These are phyloP conservation scores for Narthecium ossifragum DNA, from an alignment of 106 monocot species.

Conservation along the genomic window DNA sequence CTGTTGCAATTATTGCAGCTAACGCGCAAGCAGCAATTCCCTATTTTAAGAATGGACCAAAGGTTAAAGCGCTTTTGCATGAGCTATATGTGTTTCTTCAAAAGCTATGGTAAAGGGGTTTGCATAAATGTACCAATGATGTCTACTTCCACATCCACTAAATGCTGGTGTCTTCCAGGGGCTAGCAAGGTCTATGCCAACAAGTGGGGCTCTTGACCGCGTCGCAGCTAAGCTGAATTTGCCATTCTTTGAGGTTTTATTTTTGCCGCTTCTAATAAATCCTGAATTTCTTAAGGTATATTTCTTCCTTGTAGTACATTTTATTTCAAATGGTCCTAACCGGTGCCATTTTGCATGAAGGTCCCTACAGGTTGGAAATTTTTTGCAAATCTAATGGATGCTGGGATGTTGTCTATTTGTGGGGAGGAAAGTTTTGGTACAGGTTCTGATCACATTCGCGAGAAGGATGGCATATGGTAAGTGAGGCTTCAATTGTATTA, in stretches of 20 bases:
- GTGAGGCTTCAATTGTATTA: no score
- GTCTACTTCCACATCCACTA: background rate
- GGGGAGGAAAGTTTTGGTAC: conserved; percentile 99
- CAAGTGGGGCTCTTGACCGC: conserved; percentile 93
- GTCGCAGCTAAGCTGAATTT: conserved; percentile 89
- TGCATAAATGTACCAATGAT: background rate
- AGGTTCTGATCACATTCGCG: conserved; percentile 96
- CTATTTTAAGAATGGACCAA: conserved; percentile 82
- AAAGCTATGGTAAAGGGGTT: background rate
- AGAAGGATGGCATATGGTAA: conserved; percentile 99
- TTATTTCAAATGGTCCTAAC: no score
- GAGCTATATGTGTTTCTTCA: background rate
- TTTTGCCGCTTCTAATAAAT: background rate
- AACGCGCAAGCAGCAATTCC: conserved; percentile 88
- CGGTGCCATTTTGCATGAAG: conserved; percentile 19
- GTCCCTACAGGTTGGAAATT: conserved; percentile 99
- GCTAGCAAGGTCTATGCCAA: conserved; percentile 99
- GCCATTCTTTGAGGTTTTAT: conserved; percentile 88
- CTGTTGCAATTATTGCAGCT: conserved; percentile 96
- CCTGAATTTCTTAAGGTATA: no score
- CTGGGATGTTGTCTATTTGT: conserved; percentile 90
- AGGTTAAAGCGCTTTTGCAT: conserved; percentile 56
- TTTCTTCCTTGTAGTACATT: no score
- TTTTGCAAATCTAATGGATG: conserved; percentile 98
- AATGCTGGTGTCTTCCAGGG: conserved; percentile 46